These are phyloP conservation scores for Ceriops zippeliana DNA, from an alignment of 345 rosid species.

Conservation along the genomic window DNA sequence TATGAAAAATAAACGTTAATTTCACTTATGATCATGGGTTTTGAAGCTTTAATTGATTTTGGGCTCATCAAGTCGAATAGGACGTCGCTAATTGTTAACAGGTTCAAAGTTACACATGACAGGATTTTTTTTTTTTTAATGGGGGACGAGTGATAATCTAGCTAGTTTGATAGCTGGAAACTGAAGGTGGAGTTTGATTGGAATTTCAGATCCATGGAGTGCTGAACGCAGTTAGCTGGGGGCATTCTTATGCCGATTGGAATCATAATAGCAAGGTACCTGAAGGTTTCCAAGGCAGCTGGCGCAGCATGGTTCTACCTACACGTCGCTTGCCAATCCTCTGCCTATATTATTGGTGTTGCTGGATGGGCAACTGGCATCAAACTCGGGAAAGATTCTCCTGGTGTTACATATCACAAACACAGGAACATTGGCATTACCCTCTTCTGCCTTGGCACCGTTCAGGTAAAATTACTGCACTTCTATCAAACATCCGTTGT, in stretches of 20 bases:
- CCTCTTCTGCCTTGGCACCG: conserved; percentile 66
- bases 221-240: conserved; percentile 87
- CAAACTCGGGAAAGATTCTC: conserved; percentile 59
- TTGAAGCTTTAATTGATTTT: background rate
- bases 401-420: conserved; percentile 28
- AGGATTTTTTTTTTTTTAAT: no score
- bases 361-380: conserved; percentile 88
- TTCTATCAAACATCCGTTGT: background rate
- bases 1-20: no score
- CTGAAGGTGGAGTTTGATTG: no score
- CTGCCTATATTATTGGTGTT: conserved; percentile 70
- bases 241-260: conserved; percentile 77
- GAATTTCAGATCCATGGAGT: conserved; percentile 70
- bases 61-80: background rate
- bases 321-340: conserved; percentile 64
- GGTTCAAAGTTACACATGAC: no score
- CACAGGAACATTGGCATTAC: conserved; percentile 74
- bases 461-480: conserved; percentile 47
- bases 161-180: background rate
- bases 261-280: conserved; percentile 69
- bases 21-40: no score
- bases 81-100: no score
- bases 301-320: conserved; percentile 91
- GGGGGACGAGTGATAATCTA: background rate
- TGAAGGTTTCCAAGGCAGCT: conserved; percentile 69